phyloP scores from a whole-genome alignment of 164 flowering plant species.

The Dillenia suffruticosa region DNA sequence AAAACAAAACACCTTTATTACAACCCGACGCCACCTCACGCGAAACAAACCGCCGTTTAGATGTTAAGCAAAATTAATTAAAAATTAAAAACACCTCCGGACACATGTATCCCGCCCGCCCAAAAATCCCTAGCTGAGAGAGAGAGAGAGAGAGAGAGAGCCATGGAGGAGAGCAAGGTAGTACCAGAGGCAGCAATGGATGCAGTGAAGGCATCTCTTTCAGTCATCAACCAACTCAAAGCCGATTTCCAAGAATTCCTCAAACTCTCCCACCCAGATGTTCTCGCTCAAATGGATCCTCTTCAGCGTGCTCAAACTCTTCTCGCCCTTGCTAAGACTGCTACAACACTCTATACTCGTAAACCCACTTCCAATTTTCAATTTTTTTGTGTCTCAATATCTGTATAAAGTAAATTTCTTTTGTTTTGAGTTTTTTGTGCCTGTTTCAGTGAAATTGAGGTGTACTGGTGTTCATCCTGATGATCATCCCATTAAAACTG shows the following conservation, averaged over 20 bases:
- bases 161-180: constrained; percentile 8
- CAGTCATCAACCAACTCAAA: constrained; percentile 39
- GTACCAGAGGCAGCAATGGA: constrained; percentile 68
- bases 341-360: constrained; percentile 57
- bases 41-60: constrained; percentile 6
- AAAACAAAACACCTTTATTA: too few species aligned
- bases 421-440: neutral
- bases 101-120: neutral
- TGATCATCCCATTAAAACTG: constrained; percentile 73
- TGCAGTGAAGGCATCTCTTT: constrained; percentile 37
- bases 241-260: constrained; percentile 43
- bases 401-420: neutral
- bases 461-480: constrained; percentile 73
- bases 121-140: constrained; percentile 19
- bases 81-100: too few species aligned
- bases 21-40: too few species aligned
- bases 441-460: constrained; percentile 65
- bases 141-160: constrained; percentile 12
- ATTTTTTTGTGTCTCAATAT: neutral
- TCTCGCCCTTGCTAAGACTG: constrained; percentile 57
- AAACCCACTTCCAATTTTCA: constrained; percentile 5
- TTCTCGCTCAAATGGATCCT: constrained; percentile 55
- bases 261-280: constrained; percentile 44
- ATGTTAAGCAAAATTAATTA: constrained; percentile 19
- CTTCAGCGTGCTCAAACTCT: constrained; percentile 68